Evolutionary conservation across 768 basidiomycete genomes (phyloP), one percentile per base, ranked within the genome.

Genomic region (Lanmaoa pseudosensibilis): DNA sequence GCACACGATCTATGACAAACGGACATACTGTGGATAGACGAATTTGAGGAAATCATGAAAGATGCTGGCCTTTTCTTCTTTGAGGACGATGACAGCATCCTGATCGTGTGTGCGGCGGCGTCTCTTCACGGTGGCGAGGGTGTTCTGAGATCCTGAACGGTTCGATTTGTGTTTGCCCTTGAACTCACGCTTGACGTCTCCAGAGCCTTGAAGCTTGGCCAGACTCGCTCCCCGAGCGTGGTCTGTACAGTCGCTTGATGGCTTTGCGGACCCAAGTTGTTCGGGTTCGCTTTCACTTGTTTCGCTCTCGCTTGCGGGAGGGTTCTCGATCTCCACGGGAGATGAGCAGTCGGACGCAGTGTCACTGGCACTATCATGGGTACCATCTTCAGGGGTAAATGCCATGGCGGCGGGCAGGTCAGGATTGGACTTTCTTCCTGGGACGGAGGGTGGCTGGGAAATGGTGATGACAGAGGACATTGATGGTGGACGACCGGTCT

Each of bases 1-100:
- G 15, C 51, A 55, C 13, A 2, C 51, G 45, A 10, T 25, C 10
- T 16, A 39, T 2, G 36, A 52, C 18, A 27, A 15, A 52, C 10
- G 39, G 16, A 74, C 88, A 65, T 73, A 94, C 93, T 95, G 90
- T 19, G 94, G 94, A 71, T 97, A 96, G 50, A 94, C 84, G 69
- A 87, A 95, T 75, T 90, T 92, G 56, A 97, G 81, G 69, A 96
- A 94, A 71, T 96, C 94, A 56, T 96, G 94, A 70, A 97, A 95
- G 12, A 87, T 91, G 68, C 77, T 81, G 3, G 94, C 92, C 65
- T 86, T 85, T 74, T 97, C 94, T 72, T 98, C 94, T 60, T 90
- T 90, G 50, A 98, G 82, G 21, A 94, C 84, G 40, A 98, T 89
- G 4, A 93, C 84, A 13, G 94, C 94, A 63, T 93, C 90, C 1